Evolutionary conservation across 2,329 filamentous ascomycete species (phyloP).

Genomic region (Botrytis squamosa): DNA sequence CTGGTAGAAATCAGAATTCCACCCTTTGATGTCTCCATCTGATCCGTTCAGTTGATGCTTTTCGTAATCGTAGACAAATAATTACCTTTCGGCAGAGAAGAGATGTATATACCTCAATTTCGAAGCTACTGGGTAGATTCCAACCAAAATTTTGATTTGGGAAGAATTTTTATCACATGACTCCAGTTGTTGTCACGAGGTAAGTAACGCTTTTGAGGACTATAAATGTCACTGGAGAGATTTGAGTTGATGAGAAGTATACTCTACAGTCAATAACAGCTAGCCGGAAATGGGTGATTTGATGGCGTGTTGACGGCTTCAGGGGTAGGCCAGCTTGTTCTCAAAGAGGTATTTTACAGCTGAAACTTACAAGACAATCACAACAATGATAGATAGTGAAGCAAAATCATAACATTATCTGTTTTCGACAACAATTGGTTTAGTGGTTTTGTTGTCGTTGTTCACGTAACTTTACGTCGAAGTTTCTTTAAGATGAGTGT

Average conservation of each 20-base stretch:
- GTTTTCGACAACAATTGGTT: not conserved
- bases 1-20: not conserved
- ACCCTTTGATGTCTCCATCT: not conserved
- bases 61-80: not conserved
- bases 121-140: accelerated
- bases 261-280: too few relatives aligned
- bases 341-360: not conserved
- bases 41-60: accelerated
- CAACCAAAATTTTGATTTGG: too few relatives aligned
- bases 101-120: too few relatives aligned
- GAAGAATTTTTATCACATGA: not conserved
- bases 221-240: too few relatives aligned
- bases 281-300: too few relatives aligned
- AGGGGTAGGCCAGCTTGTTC: not conserved
- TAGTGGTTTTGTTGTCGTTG: accelerated
- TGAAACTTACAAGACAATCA: not conserved
- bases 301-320: accelerated
- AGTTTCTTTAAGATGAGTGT: not conserved
- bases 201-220: too few relatives aligned
- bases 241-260: accelerated
- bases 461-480: not conserved
- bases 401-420: not conserved
- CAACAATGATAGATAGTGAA: too few relatives aligned
- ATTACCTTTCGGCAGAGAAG: accelerated
- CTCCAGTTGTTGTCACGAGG: not conserved